Evolutionary conservation across 2,329 filamentous ascomycete species (phyloP).

Genomic region (Byssoonygena ceratinophila): DNA sequence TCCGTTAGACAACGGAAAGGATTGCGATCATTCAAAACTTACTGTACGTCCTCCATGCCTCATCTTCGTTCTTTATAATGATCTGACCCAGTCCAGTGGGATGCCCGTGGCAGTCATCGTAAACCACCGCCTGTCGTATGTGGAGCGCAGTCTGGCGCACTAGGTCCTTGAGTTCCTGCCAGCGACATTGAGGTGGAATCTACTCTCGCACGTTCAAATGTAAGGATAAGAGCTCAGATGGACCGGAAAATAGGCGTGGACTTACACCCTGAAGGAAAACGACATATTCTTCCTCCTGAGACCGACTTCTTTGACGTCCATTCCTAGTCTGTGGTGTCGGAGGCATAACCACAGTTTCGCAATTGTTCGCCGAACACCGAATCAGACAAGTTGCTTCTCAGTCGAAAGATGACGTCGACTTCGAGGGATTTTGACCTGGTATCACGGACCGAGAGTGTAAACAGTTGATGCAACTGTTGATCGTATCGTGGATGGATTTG

Average conservation of each 20-base stretch:
- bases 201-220: conserved; percentile 15
- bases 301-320: conserved; percentile 25
- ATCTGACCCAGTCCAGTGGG: conserved; percentile 37
- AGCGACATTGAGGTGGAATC: conserved; percentile 36
- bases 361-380: background rate
- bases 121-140: conserved; percentile 37
- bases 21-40: background rate
- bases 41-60: conserved; percentile 38
- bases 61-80: conserved; percentile 37
- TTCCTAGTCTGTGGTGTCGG: conserved; percentile 25
- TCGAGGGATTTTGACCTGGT: background rate
- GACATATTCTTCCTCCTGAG: conserved; percentile 36
- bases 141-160: conserved; percentile 36
- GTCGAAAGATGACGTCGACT: background rate
- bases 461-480: background rate
- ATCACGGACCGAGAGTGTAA: background rate
- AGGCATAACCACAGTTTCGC: conserved; percentile 22
- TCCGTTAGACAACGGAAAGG: background rate
- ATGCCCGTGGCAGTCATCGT: conserved; percentile 35
- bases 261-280: conserved; percentile 36
- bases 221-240: background rate
- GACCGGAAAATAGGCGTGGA: background rate
- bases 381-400: background rate
- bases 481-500: background rate
- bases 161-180: conserved; percentile 38